phyloP scores from a whole-genome alignment of 2,329 filamentous ascomycete genomes.

The Cordyceps cateniannulata region DNA sequence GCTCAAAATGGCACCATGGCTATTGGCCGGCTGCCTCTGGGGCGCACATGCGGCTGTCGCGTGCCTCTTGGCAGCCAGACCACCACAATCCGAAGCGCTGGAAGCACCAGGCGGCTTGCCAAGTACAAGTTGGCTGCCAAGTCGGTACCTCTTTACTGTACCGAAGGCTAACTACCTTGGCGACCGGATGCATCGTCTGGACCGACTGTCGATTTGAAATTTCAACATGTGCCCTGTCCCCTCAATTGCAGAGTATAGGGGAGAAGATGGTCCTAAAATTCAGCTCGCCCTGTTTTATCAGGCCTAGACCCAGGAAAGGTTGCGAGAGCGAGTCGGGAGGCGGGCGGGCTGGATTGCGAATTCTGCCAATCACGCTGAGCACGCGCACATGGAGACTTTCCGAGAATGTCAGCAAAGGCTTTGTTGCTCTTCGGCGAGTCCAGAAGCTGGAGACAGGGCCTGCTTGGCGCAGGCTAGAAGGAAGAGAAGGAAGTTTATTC shows the following conservation, averaged over 20 bases:
- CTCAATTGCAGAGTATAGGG: no score
- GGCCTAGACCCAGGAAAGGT: not conserved
- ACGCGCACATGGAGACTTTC: not conserved
- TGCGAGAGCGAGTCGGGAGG: not conserved
- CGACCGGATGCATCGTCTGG: not conserved
- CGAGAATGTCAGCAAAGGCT: not conserved
- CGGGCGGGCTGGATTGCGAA: not conserved
- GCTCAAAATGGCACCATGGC: not conserved
- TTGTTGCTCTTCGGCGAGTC: not conserved
- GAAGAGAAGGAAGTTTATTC: not conserved
- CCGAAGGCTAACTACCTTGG: not conserved
- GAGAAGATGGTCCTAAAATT: not conserved
- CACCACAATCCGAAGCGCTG: not conserved
- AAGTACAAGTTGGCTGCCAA: not conserved
- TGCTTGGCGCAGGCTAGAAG: not conserved
- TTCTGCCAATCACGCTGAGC: not conserved
- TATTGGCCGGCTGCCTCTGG: not conserved
- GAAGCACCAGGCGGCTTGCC: not conserved
- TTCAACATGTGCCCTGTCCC: not conserved
- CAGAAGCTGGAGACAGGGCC: not conserved
- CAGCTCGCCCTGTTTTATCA: not conserved
- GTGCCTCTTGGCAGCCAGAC: not conserved
- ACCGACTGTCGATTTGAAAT: not conserved
- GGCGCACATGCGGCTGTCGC: not conserved
- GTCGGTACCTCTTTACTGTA: not conserved